Conservation (phyloP, 2,329 filamentous ascomycete species). For the Fusarium longipes region DNA sequence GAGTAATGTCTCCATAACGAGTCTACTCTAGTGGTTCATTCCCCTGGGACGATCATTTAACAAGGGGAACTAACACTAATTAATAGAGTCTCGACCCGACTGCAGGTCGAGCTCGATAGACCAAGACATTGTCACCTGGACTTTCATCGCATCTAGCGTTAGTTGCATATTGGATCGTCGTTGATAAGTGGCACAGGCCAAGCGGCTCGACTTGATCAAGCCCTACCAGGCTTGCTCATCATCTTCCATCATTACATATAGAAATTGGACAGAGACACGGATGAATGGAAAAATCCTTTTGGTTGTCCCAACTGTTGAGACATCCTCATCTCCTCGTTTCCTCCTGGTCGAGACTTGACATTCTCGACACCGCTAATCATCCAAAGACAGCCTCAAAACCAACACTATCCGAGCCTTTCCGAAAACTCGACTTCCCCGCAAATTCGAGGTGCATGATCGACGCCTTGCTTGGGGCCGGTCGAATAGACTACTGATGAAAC, state of each 20-base stretch:
- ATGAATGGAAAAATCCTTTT: neutral
- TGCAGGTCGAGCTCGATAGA: neutral
- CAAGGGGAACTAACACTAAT: neutral
- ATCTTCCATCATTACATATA: neutral
- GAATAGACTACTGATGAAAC: slow-evolving; percentile 1
- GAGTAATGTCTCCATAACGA: neutral
- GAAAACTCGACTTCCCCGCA: neutral
- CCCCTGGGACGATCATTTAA: neutral
- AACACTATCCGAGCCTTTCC: too few species aligned
- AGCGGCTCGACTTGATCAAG: neutral
- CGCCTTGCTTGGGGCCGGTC: neutral
- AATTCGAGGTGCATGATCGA: neutral
- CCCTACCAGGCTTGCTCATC: neutral
- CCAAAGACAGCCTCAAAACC: neutral
- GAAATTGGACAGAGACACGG: neutral
- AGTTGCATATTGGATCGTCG: neutral
- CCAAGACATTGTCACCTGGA: neutral
- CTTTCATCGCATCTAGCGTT: neutral
- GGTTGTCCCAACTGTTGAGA: neutral
- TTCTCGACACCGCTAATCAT: neutral
- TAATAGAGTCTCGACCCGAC: neutral
- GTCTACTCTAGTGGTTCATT: neutral
- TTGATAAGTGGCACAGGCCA: neutral
- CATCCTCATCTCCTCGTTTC: neutral
- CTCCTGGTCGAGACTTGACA: neutral